phyloP scores from a whole-genome alignment of 163 green algal species.

The Chlorella variabilis region DNA sequence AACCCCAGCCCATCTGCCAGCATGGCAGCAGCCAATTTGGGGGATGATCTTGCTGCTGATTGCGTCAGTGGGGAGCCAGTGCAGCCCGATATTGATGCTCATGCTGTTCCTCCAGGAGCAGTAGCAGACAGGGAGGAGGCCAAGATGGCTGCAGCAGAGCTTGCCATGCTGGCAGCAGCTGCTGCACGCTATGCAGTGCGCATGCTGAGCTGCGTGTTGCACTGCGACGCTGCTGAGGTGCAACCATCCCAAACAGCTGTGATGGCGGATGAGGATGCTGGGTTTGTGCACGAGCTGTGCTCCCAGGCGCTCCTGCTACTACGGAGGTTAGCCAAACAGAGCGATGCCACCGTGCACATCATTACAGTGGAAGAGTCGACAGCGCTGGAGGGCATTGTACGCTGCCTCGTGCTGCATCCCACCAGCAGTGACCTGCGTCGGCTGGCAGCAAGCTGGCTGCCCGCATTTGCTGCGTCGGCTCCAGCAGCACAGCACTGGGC shows the following conservation, averaged over 20 bases:
- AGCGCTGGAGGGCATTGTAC: not conserved
- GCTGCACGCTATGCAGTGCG: slow-evolving; percentile 18
- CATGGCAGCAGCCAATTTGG: too few relatives aligned
- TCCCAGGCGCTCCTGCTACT: slow-evolving; percentile 49
- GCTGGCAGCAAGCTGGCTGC: slow-evolving; percentile 11
- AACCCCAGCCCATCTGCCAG: too few relatives aligned
- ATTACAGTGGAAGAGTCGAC: not conserved
- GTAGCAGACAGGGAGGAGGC: not conserved
- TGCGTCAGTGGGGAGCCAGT: not conserved
- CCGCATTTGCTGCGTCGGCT: not conserved
- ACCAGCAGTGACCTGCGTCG: not conserved
- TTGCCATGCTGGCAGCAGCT: slow-evolving; percentile 8
- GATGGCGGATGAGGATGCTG: not conserved
- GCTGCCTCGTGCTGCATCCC: slow-evolving; percentile 19
- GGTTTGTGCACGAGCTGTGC: slow-evolving; percentile 36
- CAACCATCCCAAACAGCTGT: not conserved
- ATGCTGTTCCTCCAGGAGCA: too few relatives aligned
- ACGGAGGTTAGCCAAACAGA: slow-evolving; percentile 16
- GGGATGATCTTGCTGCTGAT: too few relatives aligned
- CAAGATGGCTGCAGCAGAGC: not conserved
- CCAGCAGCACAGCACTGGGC: slow-evolving; percentile 22
- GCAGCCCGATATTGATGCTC: too few relatives aligned
- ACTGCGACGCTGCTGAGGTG: not conserved
- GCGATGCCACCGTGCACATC: not conserved
- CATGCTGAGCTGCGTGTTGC: slow-evolving; percentile 31